phyloP scores from a whole-genome alignment of 148 eudicot species.

The Camellia lanceoleosa region DNA sequence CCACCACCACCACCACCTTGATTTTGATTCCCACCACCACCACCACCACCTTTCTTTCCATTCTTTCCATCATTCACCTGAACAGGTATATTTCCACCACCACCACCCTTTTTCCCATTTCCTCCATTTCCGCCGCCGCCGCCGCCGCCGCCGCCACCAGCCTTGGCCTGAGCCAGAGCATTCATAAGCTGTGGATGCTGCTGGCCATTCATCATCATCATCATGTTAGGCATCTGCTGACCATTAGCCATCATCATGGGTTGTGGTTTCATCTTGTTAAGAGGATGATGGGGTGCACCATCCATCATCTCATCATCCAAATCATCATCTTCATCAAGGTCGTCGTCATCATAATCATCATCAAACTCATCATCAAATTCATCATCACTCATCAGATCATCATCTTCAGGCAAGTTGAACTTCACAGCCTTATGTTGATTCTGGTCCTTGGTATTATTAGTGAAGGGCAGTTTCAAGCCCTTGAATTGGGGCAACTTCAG shows the following conservation, averaged over 20 bases:
- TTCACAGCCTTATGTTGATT: conserved; percentile 31
- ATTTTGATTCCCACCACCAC: conserved; percentile 18
- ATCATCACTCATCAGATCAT: conserved; percentile 31
- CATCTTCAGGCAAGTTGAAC: conserved; percentile 40
- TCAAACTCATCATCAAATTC: conserved; percentile 22
- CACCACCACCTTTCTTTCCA: conserved; percentile 33
- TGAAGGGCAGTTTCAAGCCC: conserved; percentile 32
- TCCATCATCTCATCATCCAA: conserved; percentile 39
- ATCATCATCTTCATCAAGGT: conserved; percentile 41
- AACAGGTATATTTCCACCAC: conserved; percentile 32
- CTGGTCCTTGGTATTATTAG: conserved; percentile 13
- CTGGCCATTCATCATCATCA: conserved; percentile 51
- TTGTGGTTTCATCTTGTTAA: conserved; percentile 48
- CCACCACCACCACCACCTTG: conserved; percentile 30
- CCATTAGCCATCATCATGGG: conserved; percentile 28
- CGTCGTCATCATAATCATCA: conserved; percentile 19
- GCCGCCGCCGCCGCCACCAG: conserved; percentile 21
- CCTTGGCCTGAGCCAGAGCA: conserved; percentile 28
- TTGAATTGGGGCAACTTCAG: conserved; percentile 44
- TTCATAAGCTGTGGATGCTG: conserved; percentile 20
- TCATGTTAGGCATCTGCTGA: conserved; percentile 37
- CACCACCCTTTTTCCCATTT: conserved; percentile 33
- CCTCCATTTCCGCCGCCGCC: conserved; percentile 21
- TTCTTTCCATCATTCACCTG: conserved; percentile 22
- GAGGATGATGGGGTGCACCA: conserved; percentile 12